Evolutionary conservation across 331 rosid species (phyloP).

Genomic region (Pyracantha coccinea): DNA sequence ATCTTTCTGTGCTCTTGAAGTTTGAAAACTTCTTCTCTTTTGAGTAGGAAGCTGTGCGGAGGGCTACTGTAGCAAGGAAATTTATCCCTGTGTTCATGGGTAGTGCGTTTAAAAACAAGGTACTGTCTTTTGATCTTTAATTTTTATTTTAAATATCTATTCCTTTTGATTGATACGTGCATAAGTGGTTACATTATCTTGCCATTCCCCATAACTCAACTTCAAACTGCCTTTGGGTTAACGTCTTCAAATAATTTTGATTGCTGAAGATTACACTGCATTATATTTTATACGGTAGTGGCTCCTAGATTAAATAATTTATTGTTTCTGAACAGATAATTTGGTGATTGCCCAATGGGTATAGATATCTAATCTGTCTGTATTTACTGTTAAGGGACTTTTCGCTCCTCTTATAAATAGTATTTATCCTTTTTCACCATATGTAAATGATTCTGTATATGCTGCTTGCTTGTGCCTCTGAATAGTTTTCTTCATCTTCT

Average conservation of each 20-base stretch:
- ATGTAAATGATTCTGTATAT: not conserved
- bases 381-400: not conserved
- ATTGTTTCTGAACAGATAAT: not conserved
- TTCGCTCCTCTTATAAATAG: not conserved
- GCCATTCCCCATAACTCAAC: not conserved
- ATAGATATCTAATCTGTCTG: not conserved
- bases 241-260: not conserved
- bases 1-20: slow-evolving; percentile 2
- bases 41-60: slow-evolving; percentile 77
- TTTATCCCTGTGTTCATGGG: slow-evolving; percentile 98
- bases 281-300: not conserved
- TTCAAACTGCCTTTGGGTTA: not conserved
- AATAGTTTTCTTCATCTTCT: slow-evolving; percentile 14
- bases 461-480: slow-evolving; percentile 3
- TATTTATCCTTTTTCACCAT: not conserved
- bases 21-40: slow-evolving; percentile 4
- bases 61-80: slow-evolving; percentile 81
- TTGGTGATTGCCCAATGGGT: not conserved
- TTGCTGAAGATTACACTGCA: not conserved
- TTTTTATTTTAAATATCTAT: not conserved
- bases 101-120: slow-evolving; percentile 98
- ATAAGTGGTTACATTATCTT: not conserved
- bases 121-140: slow-evolving; percentile 10
- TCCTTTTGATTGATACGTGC: not conserved
- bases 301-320: not conserved